Base-by-base conservation (phyloP, 345 rosid species). In the Camelina sativa region DNA sequence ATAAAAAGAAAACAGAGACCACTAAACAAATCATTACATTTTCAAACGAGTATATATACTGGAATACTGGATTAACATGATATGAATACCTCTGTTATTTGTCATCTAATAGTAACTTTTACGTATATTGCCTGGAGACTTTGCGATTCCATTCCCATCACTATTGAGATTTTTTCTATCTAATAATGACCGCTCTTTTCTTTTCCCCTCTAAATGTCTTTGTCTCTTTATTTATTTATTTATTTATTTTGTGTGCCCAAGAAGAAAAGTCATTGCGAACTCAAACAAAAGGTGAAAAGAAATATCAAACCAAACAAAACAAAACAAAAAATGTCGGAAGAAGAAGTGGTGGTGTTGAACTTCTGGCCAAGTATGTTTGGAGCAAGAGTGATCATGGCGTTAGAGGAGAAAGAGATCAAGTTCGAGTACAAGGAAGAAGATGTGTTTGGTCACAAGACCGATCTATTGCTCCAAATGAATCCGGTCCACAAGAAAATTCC, bases 291-390 rank as follows among this genome's bases (percentile, higher is more conserved):
- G 34, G 23, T 41, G 12, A 58, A 17, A 43, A 65, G 15, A 5
- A 55, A 40, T 3, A 22, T 34, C 37, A 62, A n/a, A 0, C 47
- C 15, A 46, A 37, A 4, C 5, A 25, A 25, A 25, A 25, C 25
- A 44, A 30, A 52, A 20, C 15, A 64, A 17, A 71, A 63, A 13
- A 71, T 77, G 80, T 57, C 80, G n/a, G n/a, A 52, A 75, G n/a
- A 52, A 75, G 65, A 73, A 66, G 78, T 79, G 32, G 69, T 73
- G 10, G 78, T 79, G 65, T 47, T 79, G 59, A 73, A 73, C 59
- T 79, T 79, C 47, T 73, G 78, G 81, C 81, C 81, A 38, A 79
- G 81, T 55, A 73, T 73, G 81, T 79, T 67, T n/a, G 81, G 78
- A 59, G 74, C 77, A 62, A 73, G 81, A 73, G 71, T 73, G 23